phyloP scores from a whole-genome alignment of 495 filamentous ascomycete genomes.

The Lophiotrema nucula region DNA sequence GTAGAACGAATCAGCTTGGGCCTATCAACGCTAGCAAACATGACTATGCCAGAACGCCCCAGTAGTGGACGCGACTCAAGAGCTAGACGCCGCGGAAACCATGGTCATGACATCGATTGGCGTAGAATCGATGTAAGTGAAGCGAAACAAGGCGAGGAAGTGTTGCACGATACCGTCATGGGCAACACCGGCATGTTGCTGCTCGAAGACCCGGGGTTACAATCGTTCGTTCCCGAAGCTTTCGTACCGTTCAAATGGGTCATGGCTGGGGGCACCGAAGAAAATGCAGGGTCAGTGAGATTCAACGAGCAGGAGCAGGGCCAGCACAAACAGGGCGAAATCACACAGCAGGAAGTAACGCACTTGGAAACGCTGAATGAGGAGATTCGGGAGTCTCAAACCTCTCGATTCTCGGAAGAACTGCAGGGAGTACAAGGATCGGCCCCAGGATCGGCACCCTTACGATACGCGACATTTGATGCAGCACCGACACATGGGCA shows the following conservation, averaged over 20 bases:
- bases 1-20: conserved; percentile 40
- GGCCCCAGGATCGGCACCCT: conserved; percentile 25
- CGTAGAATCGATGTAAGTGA: conserved; percentile 29
- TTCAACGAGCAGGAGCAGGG: not conserved
- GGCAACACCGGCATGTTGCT: conserved; percentile 50
- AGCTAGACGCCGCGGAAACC: not conserved
- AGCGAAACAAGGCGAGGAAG: not conserved
- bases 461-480: conserved; percentile 15
- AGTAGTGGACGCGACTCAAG: not conserved
- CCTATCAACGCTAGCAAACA: conserved; percentile 21
- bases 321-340: not conserved
- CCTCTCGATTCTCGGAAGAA: conserved; percentile 19
- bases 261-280: too few relatives aligned
- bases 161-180: conserved; percentile 45
- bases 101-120: conserved; percentile 28
- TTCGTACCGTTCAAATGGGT: conserved; percentile 45
- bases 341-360: not conserved
- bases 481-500: conserved; percentile 8
- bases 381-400: not conserved
- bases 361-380: not conserved
- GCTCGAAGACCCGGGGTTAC: conserved; percentile 48
- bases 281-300: not conserved
- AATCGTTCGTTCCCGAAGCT: conserved; percentile 37
- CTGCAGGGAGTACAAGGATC: conserved; percentile 18
- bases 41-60: not conserved